These are phyloP conservation scores for Erodium chrysanthum DNA, from an alignment of 441 rosid genomes.

Conservation along the genomic window DNA sequence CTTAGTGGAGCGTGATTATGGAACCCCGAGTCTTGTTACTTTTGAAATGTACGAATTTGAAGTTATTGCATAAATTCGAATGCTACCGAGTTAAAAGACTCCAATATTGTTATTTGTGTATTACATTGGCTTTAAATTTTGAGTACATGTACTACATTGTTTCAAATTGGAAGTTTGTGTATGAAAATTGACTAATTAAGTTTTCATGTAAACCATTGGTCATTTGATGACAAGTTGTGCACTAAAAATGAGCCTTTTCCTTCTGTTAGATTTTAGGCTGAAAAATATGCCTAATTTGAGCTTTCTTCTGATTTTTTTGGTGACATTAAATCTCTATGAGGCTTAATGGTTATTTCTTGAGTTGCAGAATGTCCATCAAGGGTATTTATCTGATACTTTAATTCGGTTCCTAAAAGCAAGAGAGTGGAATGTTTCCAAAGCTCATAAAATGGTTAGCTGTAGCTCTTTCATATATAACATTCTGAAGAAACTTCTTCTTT, in stretches of 20 bases:
- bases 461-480: neutral
- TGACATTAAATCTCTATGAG: neutral
- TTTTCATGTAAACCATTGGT: neutral
- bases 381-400: slow-evolving; percentile 57
- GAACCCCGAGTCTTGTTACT: neutral
- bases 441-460: slow-evolving; percentile 69
- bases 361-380: slow-evolving; percentile 75
- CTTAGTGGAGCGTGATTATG: neutral
- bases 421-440: slow-evolving; percentile 71
- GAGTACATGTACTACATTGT: neutral
- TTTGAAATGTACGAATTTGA: neutral
- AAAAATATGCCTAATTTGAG: neutral
- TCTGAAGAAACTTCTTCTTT: neutral
- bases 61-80: neutral
- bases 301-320: neutral
- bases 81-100: too few relatives aligned
- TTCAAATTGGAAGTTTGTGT: neutral
- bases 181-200: neutral
- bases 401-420: slow-evolving; percentile 79
- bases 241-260: too few relatives aligned
- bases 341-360: slow-evolving; percentile 12
- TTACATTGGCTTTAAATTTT: neutral
- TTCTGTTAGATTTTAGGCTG: neutral
- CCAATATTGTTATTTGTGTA: neutral
- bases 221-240: neutral